Base-by-base conservation (phyloP, 2,329 filamentous ascomycete genomes). In the Endoconidiophora polonica region DNA sequence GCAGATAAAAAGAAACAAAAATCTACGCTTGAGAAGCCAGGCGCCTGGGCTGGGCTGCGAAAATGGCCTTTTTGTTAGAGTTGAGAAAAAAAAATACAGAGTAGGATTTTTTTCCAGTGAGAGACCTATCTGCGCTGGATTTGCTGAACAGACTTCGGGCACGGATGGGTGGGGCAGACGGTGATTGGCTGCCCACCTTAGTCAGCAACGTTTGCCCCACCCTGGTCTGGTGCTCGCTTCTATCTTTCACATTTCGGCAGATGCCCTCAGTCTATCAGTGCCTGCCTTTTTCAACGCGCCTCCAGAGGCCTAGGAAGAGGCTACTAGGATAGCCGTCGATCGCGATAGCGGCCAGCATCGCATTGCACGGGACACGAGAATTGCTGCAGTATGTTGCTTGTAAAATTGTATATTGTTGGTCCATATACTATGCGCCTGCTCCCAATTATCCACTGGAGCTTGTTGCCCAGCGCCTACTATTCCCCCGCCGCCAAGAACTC, bases 151-250 rank as follows among this genome's bases (percentile, higher is more conserved):
- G 36, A 38, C 40, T 48, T 39, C 33, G 46, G 38, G 47, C 51
- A 53, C 47, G 51, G 46, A 49, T 37, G 29, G 26, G 38, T 45
- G 18, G 37, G 22, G 41, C 3, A 18, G 18, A n/a, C 10, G 36
- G 4, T 53, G 42, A 53, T 53, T 53, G 51, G 51, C 12, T 18
- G 16, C 4, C 1, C 3, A 4, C 24, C 51, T 53, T 49, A 53
- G 51, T 53, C 46, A 53, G 24, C 14, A 9, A 4, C 29, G 10
- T 38, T 16, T 46, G 38, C 47, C 51, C 51, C 51, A 53, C 51
- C 24, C 24, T 45, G 14, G 1, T 22, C 12, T 42, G 5, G 22
- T 26, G 12, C n/a, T 44, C 42, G 24, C 29, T 44, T 23, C 23
- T n/a, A 9, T 20, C 18, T 16, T 5, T 44, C 43, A 18, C 12